Evolutionary conservation across 495 filamentous ascomycete species (phyloP).

Genomic region (Rostrohypoxylon terebratum): DNA sequence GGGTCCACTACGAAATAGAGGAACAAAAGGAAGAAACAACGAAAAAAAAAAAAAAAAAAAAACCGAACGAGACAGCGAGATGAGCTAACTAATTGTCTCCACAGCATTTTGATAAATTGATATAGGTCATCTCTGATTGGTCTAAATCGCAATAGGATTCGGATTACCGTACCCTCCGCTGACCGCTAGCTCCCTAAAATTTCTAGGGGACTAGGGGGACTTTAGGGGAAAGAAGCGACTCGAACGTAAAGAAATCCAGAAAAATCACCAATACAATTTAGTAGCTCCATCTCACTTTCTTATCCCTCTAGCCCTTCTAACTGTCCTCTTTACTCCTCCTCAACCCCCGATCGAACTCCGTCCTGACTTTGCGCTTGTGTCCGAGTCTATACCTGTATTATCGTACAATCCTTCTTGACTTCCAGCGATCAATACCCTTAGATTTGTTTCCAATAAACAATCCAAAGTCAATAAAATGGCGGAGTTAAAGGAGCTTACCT

Average conservation of each 20-base stretch:
- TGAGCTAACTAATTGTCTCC: slow-evolving; percentile 34
- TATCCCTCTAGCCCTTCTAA: slow-evolving; percentile 8
- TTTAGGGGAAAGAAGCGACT: slow-evolving; percentile 34
- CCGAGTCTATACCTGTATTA: background rate
- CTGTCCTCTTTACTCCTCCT: slow-evolving; percentile 22
- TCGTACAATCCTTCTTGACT: slow-evolving; percentile 17
- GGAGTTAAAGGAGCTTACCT: slow-evolving; percentile 76
- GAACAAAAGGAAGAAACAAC: slow-evolving; percentile 8
- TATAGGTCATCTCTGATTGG: slow-evolving; percentile 42
- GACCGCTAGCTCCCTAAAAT: slow-evolving; percentile 37
- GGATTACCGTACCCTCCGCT: slow-evolving; percentile 33
- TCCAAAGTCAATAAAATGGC: slow-evolving; percentile 70
- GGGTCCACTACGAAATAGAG: slow-evolving; percentile 13
- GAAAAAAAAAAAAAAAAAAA: slow-evolving; percentile 14
- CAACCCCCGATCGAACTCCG: slow-evolving; percentile 27
- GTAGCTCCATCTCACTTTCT: slow-evolving; percentile 22
- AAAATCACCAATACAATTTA: slow-evolving; percentile 36
- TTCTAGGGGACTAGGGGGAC: slow-evolving; percentile 19
- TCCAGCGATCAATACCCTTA: slow-evolving; percentile 22
- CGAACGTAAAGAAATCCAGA: slow-evolving; percentile 31
- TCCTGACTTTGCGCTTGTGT: slow-evolving; percentile 4
- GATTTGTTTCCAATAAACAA: slow-evolving; percentile 28
- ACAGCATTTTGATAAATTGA: slow-evolving; percentile 42
- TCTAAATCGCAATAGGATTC: slow-evolving; percentile 13
- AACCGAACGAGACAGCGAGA: slow-evolving; percentile 23